These are phyloP conservation scores for Trypanosoma cruzi DNA, from an alignment of 208 protist species.

Conservation along the genomic window DNA sequence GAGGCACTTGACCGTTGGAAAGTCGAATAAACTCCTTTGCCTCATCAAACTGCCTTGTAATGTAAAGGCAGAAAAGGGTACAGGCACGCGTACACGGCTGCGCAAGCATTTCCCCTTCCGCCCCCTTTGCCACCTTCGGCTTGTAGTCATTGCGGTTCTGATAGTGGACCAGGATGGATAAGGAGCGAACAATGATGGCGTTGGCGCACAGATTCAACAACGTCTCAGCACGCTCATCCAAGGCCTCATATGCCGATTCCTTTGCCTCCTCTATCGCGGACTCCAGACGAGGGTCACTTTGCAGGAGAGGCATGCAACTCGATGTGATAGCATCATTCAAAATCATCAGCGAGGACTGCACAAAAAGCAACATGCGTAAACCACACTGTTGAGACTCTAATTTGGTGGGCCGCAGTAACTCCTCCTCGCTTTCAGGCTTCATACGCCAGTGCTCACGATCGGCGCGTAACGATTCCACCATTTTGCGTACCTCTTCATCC, in stretches of 20 bases:
- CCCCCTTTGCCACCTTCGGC: constrained; percentile 53
- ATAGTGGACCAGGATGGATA: constrained; percentile 82
- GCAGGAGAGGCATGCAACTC: constrained; percentile 59
- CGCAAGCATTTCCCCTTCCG: constrained; percentile 47
- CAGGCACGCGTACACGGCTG: constrained; percentile 87
- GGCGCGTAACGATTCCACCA: constrained; percentile 53
- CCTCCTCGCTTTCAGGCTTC: constrained; percentile 65
- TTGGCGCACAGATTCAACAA: constrained; percentile 78
- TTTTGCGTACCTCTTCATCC: constrained; percentile 73
- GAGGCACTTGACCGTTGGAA: constrained; percentile 57
- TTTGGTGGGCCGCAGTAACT: constrained; percentile 55
- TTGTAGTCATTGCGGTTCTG: constrained; percentile 76
- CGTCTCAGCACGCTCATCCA: constrained; percentile 73
- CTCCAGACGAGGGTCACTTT: constrained; percentile 47
- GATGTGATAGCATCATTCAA: constrained; percentile 51
- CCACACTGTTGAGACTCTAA: constrained; percentile 84
- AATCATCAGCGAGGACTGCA: constrained; percentile 78
- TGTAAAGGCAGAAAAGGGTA: constrained; percentile 88
- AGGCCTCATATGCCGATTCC: constrained; percentile 38
- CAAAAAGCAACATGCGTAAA: constrained; percentile 86
- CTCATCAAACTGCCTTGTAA: constrained; percentile 81
- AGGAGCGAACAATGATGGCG: constrained; percentile 72
- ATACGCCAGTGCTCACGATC: constrained; percentile 80
- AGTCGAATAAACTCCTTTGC: constrained; percentile 84
- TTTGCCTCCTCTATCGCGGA: constrained; percentile 63